Percentiles rank a stretch among this genome's conserved stretches.
phyloP scores from a whole-genome alignment of 768 basidiomycete genomes.

The Agaricus sinodeliciosus region DNA sequence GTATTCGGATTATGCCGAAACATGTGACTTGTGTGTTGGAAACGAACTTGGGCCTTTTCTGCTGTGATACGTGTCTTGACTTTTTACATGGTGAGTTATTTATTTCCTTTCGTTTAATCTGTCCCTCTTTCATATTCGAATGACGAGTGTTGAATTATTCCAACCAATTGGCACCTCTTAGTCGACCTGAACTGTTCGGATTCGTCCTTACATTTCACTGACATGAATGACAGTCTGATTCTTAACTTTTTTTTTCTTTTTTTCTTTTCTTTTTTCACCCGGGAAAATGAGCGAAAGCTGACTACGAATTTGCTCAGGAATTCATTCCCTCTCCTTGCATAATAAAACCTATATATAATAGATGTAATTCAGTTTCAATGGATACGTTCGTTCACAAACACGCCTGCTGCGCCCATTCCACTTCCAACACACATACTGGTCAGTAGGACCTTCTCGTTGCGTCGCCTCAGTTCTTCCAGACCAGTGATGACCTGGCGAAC shows the following conservation, averaged over 20 bases:
- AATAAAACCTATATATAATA: not conserved
- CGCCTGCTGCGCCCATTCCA: conserved; percentile 83
- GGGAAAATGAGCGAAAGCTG: conserved; percentile 3
- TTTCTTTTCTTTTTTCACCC: not conserved
- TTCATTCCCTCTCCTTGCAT: not conserved
- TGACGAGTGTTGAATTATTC: conserved; percentile 76
- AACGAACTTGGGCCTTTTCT: conserved; percentile 7
- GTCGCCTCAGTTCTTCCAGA: conserved; percentile 72
- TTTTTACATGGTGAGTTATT: conserved; percentile 20
- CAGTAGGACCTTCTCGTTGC: conserved; percentile 62
- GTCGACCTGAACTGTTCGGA: conserved; percentile 53
- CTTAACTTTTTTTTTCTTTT: conserved; percentile 13
- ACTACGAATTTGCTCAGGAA: not conserved
- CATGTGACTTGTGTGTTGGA: conserved; percentile 16
- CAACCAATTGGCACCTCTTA: conserved; percentile 86
- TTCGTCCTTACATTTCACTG: conserved; percentile 49
- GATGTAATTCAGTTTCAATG: conserved; percentile 11
- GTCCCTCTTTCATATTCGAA: conserved; percentile 15
- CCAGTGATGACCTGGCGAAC: conserved; percentile 84
- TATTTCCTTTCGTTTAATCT: conserved; percentile 5
- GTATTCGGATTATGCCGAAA: conserved; percentile 22
- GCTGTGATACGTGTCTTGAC: not conserved
- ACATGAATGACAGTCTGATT: conserved; percentile 86
- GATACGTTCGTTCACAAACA: conserved; percentile 65
- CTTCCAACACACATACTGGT: conserved; percentile 78